Percentiles rank a stretch among this genome's conserved stretches.
Evolutionary conservation across 1,139 yeast species (phyloP).

Genomic region (Candida gigantensis): DNA sequence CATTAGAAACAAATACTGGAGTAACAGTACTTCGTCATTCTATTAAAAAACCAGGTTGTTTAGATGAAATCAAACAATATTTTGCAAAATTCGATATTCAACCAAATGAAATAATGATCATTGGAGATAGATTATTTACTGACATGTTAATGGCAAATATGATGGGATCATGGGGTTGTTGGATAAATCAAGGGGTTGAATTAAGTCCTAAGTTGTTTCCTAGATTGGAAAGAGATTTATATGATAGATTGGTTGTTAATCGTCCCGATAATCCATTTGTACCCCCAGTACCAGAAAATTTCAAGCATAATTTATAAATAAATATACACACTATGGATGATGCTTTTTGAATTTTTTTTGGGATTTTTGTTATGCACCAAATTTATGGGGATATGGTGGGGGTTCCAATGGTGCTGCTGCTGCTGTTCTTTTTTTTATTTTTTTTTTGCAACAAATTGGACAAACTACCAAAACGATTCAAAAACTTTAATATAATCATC

Average conservation of each 20-base stretch:
- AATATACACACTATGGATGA: neutral
- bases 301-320: neutral
- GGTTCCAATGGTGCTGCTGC: too few relatives aligned
- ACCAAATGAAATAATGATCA: conserved; percentile 72
- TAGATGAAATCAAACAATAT: conserved; percentile 62
- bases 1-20: conserved; percentile 69
- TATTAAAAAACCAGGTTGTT: conserved; percentile 89
- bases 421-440: neutral
- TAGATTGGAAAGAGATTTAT: conserved; percentile 50
- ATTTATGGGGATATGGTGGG: too few relatives aligned
- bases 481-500: too few relatives aligned
- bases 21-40: conserved; percentile 77
- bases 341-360: neutral
- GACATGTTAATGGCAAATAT: conserved; percentile 92
- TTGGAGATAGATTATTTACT: conserved; percentile 90
- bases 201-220: conserved; percentile 53
- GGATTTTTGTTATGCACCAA: neutral
- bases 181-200: conserved; percentile 80
- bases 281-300: conserved; percentile 29
- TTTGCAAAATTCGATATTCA: conserved; percentile 50
- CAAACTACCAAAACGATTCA: too few relatives aligned
- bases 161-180: conserved; percentile 86
- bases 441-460: conserved; percentile 1
- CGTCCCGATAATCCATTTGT: conserved; percentile 24
- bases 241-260: conserved; percentile 27